Conservation (phyloP, 2,329 filamentous ascomycete genomes). For the Chaetomium sp. region DNA sequence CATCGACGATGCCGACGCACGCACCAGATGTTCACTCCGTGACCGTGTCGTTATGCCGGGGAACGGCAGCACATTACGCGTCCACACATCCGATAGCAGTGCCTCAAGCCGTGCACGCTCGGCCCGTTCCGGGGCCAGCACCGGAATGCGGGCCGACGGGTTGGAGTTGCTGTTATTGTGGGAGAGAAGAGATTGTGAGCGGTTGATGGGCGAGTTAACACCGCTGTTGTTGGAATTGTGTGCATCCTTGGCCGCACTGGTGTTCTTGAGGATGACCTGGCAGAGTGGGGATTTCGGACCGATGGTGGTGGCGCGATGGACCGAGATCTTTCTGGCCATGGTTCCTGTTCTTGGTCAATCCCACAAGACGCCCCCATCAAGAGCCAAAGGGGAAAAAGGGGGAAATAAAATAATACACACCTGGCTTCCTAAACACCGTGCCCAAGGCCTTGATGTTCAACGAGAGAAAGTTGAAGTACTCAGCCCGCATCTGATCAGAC, state of each 20-base stretch:
- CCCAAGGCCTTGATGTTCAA: constrained; percentile 69
- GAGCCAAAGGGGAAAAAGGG: too few relatives aligned
- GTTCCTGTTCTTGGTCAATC: constrained; percentile 39
- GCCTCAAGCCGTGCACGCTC: constrained; percentile 74
- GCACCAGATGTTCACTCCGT: constrained; percentile 64
- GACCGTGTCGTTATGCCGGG: constrained; percentile 68
- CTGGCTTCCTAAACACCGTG: constrained; percentile 65
- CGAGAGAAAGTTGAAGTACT: constrained; percentile 56
- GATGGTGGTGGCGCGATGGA: constrained; percentile 71
- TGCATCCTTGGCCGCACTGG: constrained; percentile 57
- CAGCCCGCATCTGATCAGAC: constrained; percentile 36
- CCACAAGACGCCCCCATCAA: too few relatives aligned
- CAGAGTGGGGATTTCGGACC: constrained; percentile 60
- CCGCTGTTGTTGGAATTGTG: constrained; percentile 16
- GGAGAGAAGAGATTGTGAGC: constrained; percentile 75
- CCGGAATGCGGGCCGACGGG: constrained; percentile 44
- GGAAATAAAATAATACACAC: constrained; percentile 32
- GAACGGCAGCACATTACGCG: constrained; percentile 69
- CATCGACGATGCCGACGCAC: constrained; percentile 74
- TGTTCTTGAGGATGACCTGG: constrained; percentile 84
- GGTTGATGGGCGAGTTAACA: constrained; percentile 48
- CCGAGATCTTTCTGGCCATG: constrained; percentile 62
- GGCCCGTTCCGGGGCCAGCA: constrained; percentile 65
- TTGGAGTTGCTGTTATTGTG: constrained; percentile 40
- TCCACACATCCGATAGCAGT: constrained; percentile 74